Evolutionary conservation across 805 yeast genomes (phyloP).

Genomic region (Ogataea zsoltii): DNA sequence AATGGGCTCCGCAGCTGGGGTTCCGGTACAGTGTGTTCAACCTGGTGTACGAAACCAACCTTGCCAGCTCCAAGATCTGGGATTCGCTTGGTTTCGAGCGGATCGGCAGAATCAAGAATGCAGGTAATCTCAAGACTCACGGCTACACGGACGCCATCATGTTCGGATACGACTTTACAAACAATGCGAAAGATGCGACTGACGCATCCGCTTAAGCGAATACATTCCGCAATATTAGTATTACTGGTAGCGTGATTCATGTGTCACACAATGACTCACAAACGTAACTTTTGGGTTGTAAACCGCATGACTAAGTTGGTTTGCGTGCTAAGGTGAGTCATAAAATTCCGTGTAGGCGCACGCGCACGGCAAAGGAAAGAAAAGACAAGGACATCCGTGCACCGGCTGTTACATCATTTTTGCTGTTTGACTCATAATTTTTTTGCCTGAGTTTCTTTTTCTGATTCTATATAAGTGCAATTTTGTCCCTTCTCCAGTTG

Average conservation of each 20-base stretch:
- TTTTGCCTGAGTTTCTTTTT: slow-evolving; percentile 1
- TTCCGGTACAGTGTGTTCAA: slow-evolving; percentile 84
- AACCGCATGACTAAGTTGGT: too few relatives aligned
- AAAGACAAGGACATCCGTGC: background rate
- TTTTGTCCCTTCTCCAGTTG: background rate
- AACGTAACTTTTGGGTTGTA: too few relatives aligned
- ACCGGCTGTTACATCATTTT: slow-evolving; percentile 3
- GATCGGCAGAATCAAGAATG: slow-evolving; percentile 74
- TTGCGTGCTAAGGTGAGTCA: too few relatives aligned
- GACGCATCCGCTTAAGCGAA: background rate
- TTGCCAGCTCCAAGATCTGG: slow-evolving; percentile 79
- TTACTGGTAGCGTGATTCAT: background rate
- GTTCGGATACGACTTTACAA: slow-evolving; percentile 58
- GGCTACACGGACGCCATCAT: slow-evolving; percentile 74
- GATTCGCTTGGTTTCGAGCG: slow-evolving; percentile 78
- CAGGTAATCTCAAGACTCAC: slow-evolving; percentile 68
- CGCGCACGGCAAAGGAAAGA: background rate
- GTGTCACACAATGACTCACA: background rate
- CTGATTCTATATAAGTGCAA: background rate
- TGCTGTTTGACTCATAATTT: slow-evolving; percentile 3
- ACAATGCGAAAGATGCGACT: background rate
- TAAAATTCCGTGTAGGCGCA: background rate
- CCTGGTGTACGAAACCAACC: slow-evolving; percentile 79
- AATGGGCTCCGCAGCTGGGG: slow-evolving; percentile 77
- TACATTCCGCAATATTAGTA: too few relatives aligned